These are phyloP conservation scores for Citrus cavaleriei DNA, from an alignment of 345 rosid genomes.

Conservation along the genomic window DNA sequence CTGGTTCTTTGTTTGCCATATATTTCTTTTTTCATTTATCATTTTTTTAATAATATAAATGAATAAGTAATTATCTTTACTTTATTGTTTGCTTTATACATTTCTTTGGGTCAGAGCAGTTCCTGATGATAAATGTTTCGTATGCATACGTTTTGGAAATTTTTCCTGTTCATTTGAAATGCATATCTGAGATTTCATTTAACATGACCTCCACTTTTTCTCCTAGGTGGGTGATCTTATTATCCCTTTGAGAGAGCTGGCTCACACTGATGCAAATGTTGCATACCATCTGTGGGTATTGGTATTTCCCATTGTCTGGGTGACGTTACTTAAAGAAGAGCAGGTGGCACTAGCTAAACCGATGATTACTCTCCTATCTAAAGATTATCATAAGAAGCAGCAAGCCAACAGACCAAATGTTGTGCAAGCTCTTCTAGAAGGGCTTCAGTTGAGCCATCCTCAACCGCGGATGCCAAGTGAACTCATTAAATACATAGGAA, in stretches of 20 bases:
- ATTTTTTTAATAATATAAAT: background rate
- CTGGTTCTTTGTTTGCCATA: background rate
- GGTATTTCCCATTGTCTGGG: constrained; percentile 98
- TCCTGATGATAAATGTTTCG: background rate
- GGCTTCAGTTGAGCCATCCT: constrained; percentile 96
- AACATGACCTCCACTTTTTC: background rate
- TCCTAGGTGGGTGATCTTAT: constrained; percentile 87
- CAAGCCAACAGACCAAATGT: constrained; percentile 93
- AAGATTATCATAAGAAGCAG: constrained; percentile 98
- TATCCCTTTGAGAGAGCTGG: constrained; percentile 87
- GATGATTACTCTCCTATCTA: constrained; percentile 74
- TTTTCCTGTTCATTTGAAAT: background rate
- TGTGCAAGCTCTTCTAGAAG: constrained; percentile 98
- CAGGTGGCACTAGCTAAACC: constrained; percentile 88
- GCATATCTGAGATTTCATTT: background rate
- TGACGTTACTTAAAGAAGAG: constrained; percentile 82
- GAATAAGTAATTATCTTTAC: background rate
- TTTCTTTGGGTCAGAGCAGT: background rate
- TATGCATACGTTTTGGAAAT: background rate
- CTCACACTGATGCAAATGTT: constrained; percentile 92
- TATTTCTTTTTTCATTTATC: background rate
- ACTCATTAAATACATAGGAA: constrained; percentile 93
- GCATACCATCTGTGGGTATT: constrained; percentile 98
- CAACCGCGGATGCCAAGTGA: constrained; percentile 99
- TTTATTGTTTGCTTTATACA: background rate